Evolutionary conservation across 129 eudicot species (phyloP).

Genomic region (Pulicaria dysenterica): DNA sequence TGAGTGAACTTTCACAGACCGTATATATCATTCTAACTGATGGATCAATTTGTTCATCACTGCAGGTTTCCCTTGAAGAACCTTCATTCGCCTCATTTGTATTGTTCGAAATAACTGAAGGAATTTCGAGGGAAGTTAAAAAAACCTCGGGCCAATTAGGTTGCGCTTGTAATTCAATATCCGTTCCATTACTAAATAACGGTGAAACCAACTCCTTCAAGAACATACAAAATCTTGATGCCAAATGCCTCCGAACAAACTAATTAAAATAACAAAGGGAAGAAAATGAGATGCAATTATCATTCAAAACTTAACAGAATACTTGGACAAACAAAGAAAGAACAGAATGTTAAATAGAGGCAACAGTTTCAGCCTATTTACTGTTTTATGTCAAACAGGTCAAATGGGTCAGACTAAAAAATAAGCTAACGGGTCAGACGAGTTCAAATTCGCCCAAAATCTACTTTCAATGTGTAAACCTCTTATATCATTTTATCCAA

Average conservation of each 20-base stretch:
- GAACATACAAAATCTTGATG: slow-evolving; percentile 56
- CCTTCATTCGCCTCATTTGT: neutral
- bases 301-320: neutral
- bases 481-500: neutral
- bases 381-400: neutral
- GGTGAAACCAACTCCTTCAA: slow-evolving; percentile 54
- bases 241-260: slow-evolving; percentile 78
- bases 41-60: slow-evolving; percentile 30
- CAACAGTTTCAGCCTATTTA: neutral
- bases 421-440: neutral
- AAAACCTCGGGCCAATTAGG: slow-evolving; percentile 66
- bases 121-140: slow-evolving; percentile 40
- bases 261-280: slow-evolving; percentile 39
- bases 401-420: neutral
- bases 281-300: slow-evolving; percentile 19
- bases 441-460: neutral
- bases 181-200: slow-evolving; percentile 39
- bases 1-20: slow-evolving; percentile 54
- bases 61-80: slow-evolving; percentile 14
- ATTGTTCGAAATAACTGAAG: slow-evolving; percentile 29
- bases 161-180: slow-evolving; percentile 47
- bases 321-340: neutral
- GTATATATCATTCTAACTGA: slow-evolving; percentile 30
- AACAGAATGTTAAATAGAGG: neutral
- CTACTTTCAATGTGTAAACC: neutral